Evolutionary conservation across 2,329 filamentous ascomycete species (phyloP), one percentile per base, ranked within the genome.

Genomic region (Bertia moriformis): DNA sequence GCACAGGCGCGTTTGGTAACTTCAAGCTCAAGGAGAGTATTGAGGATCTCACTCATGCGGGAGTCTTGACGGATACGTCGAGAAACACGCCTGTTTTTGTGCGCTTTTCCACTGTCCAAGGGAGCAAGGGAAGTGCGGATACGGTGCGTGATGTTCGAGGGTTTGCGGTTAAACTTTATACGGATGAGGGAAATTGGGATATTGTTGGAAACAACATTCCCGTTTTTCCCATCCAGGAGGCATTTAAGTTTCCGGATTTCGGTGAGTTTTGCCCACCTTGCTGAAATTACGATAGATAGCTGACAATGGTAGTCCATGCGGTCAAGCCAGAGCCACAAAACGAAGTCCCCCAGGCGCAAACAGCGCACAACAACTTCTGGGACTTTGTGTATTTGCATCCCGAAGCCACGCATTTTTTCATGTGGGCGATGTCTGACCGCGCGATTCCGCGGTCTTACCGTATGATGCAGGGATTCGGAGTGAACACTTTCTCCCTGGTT

Each of bases 381-480:
- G 81, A 87, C 49, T 86, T 85, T 47, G 64, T 71, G 30, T 78
- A 63, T 45, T 56, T 78, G 44, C 76, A 86, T 48, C 62, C 73
- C 0, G 81, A 89, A 53, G 71, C 79, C 0, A 84, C 80, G 0
- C 81, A 87, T 54, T 86, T 85, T 78, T 81, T 73, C 47, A 74
- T 83, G 66, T 88, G 83, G 82, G 63, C 75, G 19, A 83, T 86
- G 77, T 81, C 73, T 5, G 83, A 87, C 52, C 69, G 81, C 19
- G 66, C 67, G 0, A 85, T 85, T 41, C 83, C 83, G 1, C 71
- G 80, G 2, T 84, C 78, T 0, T 87, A 69, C 58, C 75, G 83
- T 18, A 87, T 87, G 81, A 87, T 89, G 79, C 81, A 89, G 47
- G 83, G 83, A 0, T 89, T 88, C 41, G 83, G 83, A 40, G 83